Conservation (phyloP, 768 basidiomycete species). For the Tremella mesenterica region DNA sequence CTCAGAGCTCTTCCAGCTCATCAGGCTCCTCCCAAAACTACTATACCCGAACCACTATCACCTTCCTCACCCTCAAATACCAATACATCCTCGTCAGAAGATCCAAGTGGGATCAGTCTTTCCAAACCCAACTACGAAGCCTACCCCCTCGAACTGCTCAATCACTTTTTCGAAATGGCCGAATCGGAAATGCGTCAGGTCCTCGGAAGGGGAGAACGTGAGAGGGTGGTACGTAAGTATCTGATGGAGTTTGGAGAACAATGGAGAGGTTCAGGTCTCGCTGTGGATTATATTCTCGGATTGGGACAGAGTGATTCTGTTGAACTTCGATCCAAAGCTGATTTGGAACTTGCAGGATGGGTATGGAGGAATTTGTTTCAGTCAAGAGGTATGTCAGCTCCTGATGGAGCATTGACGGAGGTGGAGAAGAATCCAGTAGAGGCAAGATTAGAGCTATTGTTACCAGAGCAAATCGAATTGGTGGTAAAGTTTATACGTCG, state of each 20-base stretch:
- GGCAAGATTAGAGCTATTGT: slow-evolving; percentile 48
- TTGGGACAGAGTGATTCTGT: slow-evolving; percentile 62
- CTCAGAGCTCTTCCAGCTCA: slow-evolving; percentile 65
- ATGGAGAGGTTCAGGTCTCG: slow-evolving; percentile 71
- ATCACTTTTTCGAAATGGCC: slow-evolving; percentile 90
- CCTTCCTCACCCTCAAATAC: slow-evolving; percentile 11
- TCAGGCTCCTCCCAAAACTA: slow-evolving; percentile 38
- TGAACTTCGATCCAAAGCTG: slow-evolving; percentile 60
- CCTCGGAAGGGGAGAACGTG: slow-evolving; percentile 58
- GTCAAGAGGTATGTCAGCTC: slow-evolving; percentile 50
- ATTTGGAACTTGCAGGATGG: slow-evolving; percentile 74
- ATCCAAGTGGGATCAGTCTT: neutral
- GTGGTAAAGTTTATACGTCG: slow-evolving; percentile 62
- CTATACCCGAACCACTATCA: slow-evolving; percentile 26
- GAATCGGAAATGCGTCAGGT: slow-evolving; percentile 80
- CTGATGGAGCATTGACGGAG: slow-evolving; percentile 6
- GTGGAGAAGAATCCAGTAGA: slow-evolving; percentile 15
- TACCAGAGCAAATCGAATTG: slow-evolving; percentile 65
- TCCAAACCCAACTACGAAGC: slow-evolving; percentile 22
- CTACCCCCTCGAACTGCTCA: slow-evolving; percentile 73
- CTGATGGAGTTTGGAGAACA: slow-evolving; percentile 82
- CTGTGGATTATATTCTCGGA: slow-evolving; percentile 61
- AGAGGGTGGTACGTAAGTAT: slow-evolving; percentile 69
- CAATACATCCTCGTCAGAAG: no score
- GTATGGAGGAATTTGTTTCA: slow-evolving; percentile 89